Base-by-base conservation (phyloP, 129 eudicot genomes). In the Apium graveolens region DNA sequence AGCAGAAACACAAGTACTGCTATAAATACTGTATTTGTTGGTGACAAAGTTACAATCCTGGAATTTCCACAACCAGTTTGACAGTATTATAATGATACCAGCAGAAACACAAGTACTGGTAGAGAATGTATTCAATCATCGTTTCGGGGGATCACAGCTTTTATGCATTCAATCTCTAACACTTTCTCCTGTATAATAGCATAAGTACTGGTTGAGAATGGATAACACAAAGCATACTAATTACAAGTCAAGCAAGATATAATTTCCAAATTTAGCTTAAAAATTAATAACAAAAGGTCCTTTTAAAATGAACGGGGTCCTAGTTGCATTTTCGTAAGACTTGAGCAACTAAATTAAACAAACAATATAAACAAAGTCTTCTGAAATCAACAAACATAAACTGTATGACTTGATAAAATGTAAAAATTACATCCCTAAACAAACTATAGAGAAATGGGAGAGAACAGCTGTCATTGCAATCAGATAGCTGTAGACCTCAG, bases 1-100 rank as follows among this genome's bases (percentile, higher is more conserved):
- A n/a, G n/a, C n/a, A n/a, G n/a, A n/a, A n/a, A n/a, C n/a, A n/a
- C n/a, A n/a, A n/a, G n/a, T n/a, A n/a, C n/a, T n/a, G n/a, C n/a
- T n/a, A n/a, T n/a, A n/a, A n/a, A n/a, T 37, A 96, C 99, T n/a
- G 97, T 92, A 85, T 96, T 97, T 70, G 83, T 80, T 74, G 99
- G 97, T 80, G 86, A 90, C 74, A 96, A 86, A 73, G 93, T 89
- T 68, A 96, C 87, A 63, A 89, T 80, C 90, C 97, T 96, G 90
- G 79, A 72, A 71, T 85, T 62, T 77, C 77, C 73, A 83, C 72
- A 77, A 80, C 75, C 35, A 27, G 79, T 55, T 70, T 26, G 70
- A 69, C 74, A 72, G 79, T 73, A 71, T 63, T 38, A 70, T 75
- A 70, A 73, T 74, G 35, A 44, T 74, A 74, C 55, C 38, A 45